Evolutionary conservation across 257 asterid genomes (phyloP), one percentile per base, ranked within the genome.

Genomic region (Lantana camara): DNA sequence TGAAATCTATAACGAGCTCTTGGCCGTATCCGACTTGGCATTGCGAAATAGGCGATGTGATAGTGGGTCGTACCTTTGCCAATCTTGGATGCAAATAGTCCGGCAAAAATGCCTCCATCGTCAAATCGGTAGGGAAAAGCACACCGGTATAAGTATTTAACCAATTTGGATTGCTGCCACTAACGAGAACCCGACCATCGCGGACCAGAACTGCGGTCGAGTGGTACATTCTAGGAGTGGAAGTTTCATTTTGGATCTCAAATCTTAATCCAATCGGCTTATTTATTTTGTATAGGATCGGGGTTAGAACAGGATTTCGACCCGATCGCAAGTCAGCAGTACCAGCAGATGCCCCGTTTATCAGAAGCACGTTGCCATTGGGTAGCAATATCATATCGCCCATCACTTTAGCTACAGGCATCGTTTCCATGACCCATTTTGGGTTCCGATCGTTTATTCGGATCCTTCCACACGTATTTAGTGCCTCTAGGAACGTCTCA

Each of bases 361-460:
- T 63, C 5, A 82, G 74, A 51, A 82, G 17, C 5, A 82, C 66
- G 7, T 74, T 35, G 1, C 80, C 85, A 19, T 79, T 72, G 0
- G 88, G 85, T n/a, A 82, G 30, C 14, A 80, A 20, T 6, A 79
- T 21, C 85, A 82, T 82, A 57, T 82, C 85, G 13, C 88, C 79
- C 85, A 82, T 79, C 63, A 69, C 73, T 13, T 85, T 60, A 49
- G 74, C 62, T 7, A 35, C 1, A 3, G 88, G 88, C 88, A 82
- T 82, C 27, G 70, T 74, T 57, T 82, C 88, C 83, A 76, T 74
- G 10, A 10, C 50, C 88, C 85, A 82, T 30, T 69, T 51, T 1
- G 88, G 88, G 24, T 76, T 71, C 30, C 35, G 68, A 51, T 69
- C 83, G 9, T 63, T 74, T 61, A 82, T 61, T 7, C 24, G 32